These are phyloP conservation scores for Candida mesenterica DNA, from an alignment of 1,139 yeast genomes.

Conservation along the genomic window DNA sequence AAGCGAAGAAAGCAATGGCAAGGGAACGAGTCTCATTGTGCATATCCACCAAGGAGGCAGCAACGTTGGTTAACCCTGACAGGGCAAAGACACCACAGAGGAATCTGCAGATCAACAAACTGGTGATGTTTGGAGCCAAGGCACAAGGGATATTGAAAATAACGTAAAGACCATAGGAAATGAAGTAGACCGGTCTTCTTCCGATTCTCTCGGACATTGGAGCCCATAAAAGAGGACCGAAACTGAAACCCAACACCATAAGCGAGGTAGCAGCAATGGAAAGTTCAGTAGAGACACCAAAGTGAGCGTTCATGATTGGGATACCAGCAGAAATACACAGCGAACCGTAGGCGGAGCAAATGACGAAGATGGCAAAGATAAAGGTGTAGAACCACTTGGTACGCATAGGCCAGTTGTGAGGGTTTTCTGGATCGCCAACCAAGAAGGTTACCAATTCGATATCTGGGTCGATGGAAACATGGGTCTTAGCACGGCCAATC, in stretches of 20 bases:
- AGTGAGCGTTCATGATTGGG: conserved; percentile 59
- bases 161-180: conserved; percentile 70
- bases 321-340: conserved; percentile 88
- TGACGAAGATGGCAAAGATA: conserved; percentile 63
- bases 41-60: conserved; percentile 88
- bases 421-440: conserved; percentile 78
- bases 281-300: conserved; percentile 71
- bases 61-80: conserved; percentile 82
- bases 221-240: conserved; percentile 90
- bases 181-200: conserved; percentile 77
- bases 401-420: conserved; percentile 71
- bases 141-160: conserved; percentile 90
- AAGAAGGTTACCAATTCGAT: conserved; percentile 80
- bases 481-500: conserved; percentile 50
- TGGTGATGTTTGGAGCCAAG: conserved; percentile 77
- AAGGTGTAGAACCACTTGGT: conserved; percentile 69
- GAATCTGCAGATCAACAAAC: conserved; percentile 76
- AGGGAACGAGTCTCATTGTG: conserved; percentile 78
- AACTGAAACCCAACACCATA: conserved; percentile 85
- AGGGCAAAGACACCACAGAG: conserved; percentile 84
- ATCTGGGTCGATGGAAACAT: conserved; percentile 50
- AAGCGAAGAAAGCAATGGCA: conserved; percentile 88
- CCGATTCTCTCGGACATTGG: conserved; percentile 87
- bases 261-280: conserved; percentile 76
- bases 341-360: conserved; percentile 88